Percentiles rank a stretch among this genome's conserved stretches.
Conservation (phyloP, 768 basidiomycete genomes). For the Termitomyces sp. region DNA sequence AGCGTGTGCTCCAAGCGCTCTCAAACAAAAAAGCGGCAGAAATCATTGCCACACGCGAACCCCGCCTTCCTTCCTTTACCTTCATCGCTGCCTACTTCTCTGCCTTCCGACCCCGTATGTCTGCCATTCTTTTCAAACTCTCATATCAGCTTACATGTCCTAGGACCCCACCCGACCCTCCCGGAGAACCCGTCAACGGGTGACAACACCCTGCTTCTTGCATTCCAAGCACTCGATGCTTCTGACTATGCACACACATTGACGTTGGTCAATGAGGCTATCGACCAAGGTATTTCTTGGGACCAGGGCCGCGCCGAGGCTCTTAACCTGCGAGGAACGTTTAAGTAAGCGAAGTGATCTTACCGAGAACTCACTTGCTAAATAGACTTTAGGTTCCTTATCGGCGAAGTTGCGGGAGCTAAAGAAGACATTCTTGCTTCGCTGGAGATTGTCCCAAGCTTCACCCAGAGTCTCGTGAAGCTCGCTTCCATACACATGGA, state of each 20-base stretch:
- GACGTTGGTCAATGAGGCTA: conserved; percentile 75
- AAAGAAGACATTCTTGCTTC: conserved; percentile 81
- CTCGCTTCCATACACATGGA: conserved; percentile 98
- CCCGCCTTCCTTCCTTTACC: conserved; percentile 80
- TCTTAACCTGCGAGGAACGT: conserved; percentile 90
- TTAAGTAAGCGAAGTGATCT: conserved; percentile 61
- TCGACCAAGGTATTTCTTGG: conserved; percentile 83
- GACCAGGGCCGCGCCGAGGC: conserved; percentile 79
- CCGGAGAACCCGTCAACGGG: conserved; percentile 76
- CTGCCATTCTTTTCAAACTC: background rate
- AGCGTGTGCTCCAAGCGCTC: conserved; percentile 87
- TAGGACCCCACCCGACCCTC: conserved; percentile 65
- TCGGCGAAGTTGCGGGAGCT: conserved; percentile 77
- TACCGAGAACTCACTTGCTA: background rate
- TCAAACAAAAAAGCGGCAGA: conserved; percentile 69
- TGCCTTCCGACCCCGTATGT: conserved; percentile 87
- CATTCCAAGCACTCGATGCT: conserved; percentile 80
- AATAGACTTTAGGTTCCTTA: conserved; percentile 65
- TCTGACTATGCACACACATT: conserved; percentile 82
- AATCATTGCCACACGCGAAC: conserved; percentile 70
- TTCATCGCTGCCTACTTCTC: conserved; percentile 96
- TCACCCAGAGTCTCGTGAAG: conserved; percentile 92
- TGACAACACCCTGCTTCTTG: conserved; percentile 78
- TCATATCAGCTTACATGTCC: background rate
- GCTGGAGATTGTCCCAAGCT: conserved; percentile 58